Evolutionary conservation across 1,139 yeast species (phyloP).

Genomic region (Saccharomyces hybrid): DNA sequence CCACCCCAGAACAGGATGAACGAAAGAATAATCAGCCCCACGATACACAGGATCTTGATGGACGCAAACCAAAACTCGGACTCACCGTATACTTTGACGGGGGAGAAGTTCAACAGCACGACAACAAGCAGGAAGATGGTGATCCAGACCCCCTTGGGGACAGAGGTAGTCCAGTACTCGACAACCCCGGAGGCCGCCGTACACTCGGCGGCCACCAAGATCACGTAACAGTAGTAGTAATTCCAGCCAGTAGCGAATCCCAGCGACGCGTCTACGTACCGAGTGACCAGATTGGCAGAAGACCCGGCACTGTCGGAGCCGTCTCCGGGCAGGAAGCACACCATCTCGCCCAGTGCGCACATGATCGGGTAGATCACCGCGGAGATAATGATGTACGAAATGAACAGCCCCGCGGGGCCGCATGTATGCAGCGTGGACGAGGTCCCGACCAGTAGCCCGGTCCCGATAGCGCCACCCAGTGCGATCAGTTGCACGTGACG

Average conservation of each 20-base stretch:
- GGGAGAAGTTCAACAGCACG: slow-evolving; percentile 37
- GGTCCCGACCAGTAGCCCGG: slow-evolving; percentile 52
- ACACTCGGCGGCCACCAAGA: slow-evolving; percentile 68
- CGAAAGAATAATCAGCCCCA: slow-evolving; percentile 65
- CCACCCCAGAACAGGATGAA: slow-evolving; percentile 79
- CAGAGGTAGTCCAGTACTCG: slow-evolving; percentile 42
- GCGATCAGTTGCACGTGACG: slow-evolving; percentile 70
- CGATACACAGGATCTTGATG: slow-evolving; percentile 58
- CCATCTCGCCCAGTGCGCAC: slow-evolving; percentile 72
- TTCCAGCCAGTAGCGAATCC: slow-evolving; percentile 74
- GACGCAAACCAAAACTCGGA: slow-evolving; percentile 42
- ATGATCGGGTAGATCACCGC: slow-evolving; percentile 56
- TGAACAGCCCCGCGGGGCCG: slow-evolving; percentile 61
- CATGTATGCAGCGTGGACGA: slow-evolving; percentile 55
- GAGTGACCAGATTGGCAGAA: slow-evolving; percentile 22
- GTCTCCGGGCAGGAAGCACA: slow-evolving; percentile 61
- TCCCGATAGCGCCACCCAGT: slow-evolving; percentile 81
- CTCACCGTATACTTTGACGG: slow-evolving; percentile 47
- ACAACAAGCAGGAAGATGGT: slow-evolving; percentile 40
- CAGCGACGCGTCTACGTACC: slow-evolving; percentile 57
- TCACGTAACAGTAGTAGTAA: slow-evolving; percentile 42
- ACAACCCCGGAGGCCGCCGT: slow-evolving; percentile 64
- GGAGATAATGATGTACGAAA: slow-evolving; percentile 32
- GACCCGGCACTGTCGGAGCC: slow-evolving; percentile 34
- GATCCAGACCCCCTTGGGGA: slow-evolving; percentile 45